phyloP scores from a whole-genome alignment of 2,329 filamentous ascomycete species.

The Colletotrichum orbiculare region DNA sequence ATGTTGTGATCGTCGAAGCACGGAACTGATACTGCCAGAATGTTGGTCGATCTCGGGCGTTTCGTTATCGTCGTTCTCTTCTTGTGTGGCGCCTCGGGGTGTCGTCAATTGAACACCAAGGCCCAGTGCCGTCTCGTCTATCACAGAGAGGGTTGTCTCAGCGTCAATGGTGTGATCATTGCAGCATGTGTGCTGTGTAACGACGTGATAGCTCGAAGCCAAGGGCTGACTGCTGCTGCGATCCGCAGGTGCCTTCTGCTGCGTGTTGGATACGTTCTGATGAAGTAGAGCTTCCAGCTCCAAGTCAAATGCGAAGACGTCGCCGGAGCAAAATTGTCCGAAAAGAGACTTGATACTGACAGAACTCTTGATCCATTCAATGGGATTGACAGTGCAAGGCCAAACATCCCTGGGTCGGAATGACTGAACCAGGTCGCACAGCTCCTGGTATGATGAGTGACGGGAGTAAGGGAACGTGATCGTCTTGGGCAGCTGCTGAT shows the following conservation, averaged over 20 bases:
- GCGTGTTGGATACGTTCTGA: slow-evolving; percentile 5
- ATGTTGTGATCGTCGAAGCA: too few relatives aligned
- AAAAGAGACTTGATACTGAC: slow-evolving; percentile 78
- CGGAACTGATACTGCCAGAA: too few relatives aligned
- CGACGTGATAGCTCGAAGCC: background rate
- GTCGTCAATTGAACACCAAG: too few relatives aligned
- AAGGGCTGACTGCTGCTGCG: slow-evolving; percentile 8
- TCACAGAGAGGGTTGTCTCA: background rate
- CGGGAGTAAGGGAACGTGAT: slow-evolving; percentile 85
- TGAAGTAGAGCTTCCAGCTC: slow-evolving; percentile 58
- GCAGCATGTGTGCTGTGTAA: background rate
- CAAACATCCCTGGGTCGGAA: slow-evolving; percentile 82
- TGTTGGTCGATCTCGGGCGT: too few relatives aligned
- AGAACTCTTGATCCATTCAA: slow-evolving; percentile 68
- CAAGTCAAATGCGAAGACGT: slow-evolving; percentile 72
- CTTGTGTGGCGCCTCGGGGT: too few relatives aligned
- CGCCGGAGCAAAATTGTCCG: slow-evolving; percentile 72
- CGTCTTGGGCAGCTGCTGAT: slow-evolving; percentile 47
- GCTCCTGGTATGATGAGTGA: slow-evolving; percentile 86
- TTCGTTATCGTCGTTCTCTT: too few relatives aligned
- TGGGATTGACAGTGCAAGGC: slow-evolving; percentile 79
- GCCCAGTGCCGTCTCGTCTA: background rate
- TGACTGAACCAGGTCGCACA: slow-evolving; percentile 74
- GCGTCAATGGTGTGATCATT: background rate
- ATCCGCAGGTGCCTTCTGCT: slow-evolving; percentile 4